Evolutionary conservation across 495 filamentous ascomycete species (phyloP).

Genomic region (Pyrenopolyporus hunteri): DNA sequence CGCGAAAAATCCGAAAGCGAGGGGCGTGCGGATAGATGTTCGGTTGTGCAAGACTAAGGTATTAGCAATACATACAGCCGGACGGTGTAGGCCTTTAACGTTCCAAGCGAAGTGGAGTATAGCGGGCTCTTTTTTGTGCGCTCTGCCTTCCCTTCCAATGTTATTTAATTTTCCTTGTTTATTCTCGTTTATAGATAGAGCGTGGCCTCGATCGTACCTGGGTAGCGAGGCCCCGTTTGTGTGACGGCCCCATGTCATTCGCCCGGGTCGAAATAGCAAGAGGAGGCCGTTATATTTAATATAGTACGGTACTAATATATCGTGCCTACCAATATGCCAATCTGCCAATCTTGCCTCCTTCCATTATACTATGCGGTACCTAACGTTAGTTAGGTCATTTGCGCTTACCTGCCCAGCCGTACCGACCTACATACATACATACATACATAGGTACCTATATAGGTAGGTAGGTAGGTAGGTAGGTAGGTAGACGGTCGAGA

Average conservation of each 20-base stretch:
- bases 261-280: conserved; percentile 21
- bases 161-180: conserved; percentile 11
- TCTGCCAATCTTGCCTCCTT: too few relatives aligned
- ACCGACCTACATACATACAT: neutral
- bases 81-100: conserved; percentile 18
- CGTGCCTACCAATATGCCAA: too few relatives aligned
- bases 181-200: conserved; percentile 9
- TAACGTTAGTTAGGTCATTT: too few relatives aligned
- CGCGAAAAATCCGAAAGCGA: conserved; percentile 5
- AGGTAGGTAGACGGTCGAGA: too few relatives aligned
- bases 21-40: conserved; percentile 30
- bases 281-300: neutral
- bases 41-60: conserved; percentile 23
- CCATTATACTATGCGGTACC: too few relatives aligned
- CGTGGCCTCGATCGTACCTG: too few relatives aligned
- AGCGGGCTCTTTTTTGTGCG: neutral
- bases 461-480: too few relatives aligned
- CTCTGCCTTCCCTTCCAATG: neutral
- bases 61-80: conserved; percentile 41
- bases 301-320: too few relatives aligned
- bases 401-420: too few relatives aligned
- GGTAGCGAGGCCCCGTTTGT: too few relatives aligned
- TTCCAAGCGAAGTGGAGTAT: conserved; percentile 34
- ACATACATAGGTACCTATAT: neutral
- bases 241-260: conserved; percentile 9